Evolutionary conservation across 192 early-diverging fungal genomes (phyloP), one percentile per base, ranked within the genome.

Genomic region (Endogone sp.): DNA sequence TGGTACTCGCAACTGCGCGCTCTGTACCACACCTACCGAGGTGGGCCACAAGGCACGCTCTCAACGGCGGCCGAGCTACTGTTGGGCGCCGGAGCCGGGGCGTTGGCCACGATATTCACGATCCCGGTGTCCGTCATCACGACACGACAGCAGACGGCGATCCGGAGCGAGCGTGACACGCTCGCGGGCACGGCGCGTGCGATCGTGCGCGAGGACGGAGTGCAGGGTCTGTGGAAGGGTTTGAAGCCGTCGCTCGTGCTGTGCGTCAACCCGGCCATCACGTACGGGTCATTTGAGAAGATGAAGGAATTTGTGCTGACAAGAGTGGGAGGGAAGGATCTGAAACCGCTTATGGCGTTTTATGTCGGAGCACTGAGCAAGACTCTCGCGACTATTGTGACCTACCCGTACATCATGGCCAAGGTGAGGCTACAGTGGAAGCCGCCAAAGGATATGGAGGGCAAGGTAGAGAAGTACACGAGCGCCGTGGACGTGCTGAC

Each of bases 351-450:
- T n/a, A 84, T 95, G 71, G 90, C 91, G n/a, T 99, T 99, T 70
- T 80, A 91, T 74, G 88, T 94, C 29, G 96, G 95, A n/a, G 98
- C 97, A 11, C 60, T 97, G 27, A 86, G 92, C 37, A 99, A 99
- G 72, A 94, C 95, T 0, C 76, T 99, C 74, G 97, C 92, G 6
- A 94, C 93, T 24, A 77, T 91, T 16, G 72, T 91, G 62, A 92
- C 88, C 21, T 94, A 99, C 70, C 96, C 97, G 25, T 99, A 98
- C 72, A 99, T 99, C 76, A 98, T 99, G 97, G 97, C 97, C 56
- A 99, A 99, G 71, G 94, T 98, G 24, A 82, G 95, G 60, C 85
- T 99, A 68, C 97, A 99, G 75, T 94, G 92, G 90, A 91, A 89
- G 71, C 91, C 90, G 26, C 84, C 89, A 58, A 90, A 92, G 73